These are phyloP conservation scores for Phytophthora boehmeriae DNA, from an alignment of 352 stramenopile genomes.

Conservation along the genomic window DNA sequence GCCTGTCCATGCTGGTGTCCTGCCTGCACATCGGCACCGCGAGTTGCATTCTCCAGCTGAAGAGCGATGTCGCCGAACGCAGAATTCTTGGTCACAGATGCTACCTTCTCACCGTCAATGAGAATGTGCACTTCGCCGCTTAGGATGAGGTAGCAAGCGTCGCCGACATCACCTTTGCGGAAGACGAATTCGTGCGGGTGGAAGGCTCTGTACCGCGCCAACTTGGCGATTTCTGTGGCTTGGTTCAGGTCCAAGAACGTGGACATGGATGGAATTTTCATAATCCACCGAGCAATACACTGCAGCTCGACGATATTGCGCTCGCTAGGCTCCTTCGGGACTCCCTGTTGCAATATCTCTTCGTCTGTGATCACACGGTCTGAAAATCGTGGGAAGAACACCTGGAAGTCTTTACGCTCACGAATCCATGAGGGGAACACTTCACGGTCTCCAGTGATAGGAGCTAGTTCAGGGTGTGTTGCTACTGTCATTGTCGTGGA, in stretches of 20 bases:
- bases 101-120: constrained; percentile 65
- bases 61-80: constrained; percentile 74
- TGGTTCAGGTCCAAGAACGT: constrained; percentile 71
- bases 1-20: constrained; percentile 14
- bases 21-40: constrained; percentile 66
- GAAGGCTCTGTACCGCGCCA: constrained; percentile 59
- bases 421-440: constrained; percentile 67
- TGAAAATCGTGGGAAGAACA: constrained; percentile 70
- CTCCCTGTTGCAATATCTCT: constrained; percentile 66
- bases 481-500: not conserved
- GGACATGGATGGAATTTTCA: constrained; percentile 75
- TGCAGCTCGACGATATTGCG: constrained; percentile 79
- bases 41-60: constrained; percentile 74
- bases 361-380: constrained; percentile 70
- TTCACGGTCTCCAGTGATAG: constrained; percentile 36
- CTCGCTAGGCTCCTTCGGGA: constrained; percentile 62
- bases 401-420: constrained; percentile 81
- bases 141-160: constrained; percentile 72
- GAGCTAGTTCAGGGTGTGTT: not conserved
- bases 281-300: constrained; percentile 75
- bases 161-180: constrained; percentile 63
- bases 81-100: constrained; percentile 59
- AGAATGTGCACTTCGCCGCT: constrained; percentile 70
- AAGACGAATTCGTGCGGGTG: constrained; percentile 62
- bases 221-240: constrained; percentile 73